Evolutionary conservation across 2,329 filamentous ascomycete species (phyloP).

Genomic region (Fusarium irregulare): DNA sequence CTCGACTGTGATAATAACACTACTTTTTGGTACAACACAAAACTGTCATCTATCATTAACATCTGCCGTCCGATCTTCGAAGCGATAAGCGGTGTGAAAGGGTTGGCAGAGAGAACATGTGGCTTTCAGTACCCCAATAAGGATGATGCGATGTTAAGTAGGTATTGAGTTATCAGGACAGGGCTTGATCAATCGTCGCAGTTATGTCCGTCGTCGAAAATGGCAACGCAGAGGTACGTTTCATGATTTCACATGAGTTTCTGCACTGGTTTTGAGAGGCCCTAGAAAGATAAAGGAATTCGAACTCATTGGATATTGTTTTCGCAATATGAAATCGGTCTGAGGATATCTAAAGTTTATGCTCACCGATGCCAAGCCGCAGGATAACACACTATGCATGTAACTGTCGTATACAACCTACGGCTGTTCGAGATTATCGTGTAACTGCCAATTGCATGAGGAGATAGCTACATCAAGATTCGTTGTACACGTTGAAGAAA

Average conservation of each 20-base stretch:
- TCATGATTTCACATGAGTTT: slow-evolving; percentile 22
- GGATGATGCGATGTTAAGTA: slow-evolving; percentile 16
- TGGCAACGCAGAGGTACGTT: not conserved
- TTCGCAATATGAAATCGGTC: slow-evolving; percentile 26
- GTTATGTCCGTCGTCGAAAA: not conserved
- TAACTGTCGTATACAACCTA: slow-evolving; percentile 11
- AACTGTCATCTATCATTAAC: slow-evolving; percentile 27
- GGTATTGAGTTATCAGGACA: not conserved
- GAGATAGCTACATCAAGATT: slow-evolving; percentile 4
- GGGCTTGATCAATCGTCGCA: not conserved
- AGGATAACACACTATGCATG: slow-evolving; percentile 8
- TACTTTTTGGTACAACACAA: slow-evolving; percentile 5
- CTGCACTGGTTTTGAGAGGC: not conserved
- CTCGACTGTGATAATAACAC: slow-evolving; percentile 13
- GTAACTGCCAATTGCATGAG: slow-evolving; percentile 12
- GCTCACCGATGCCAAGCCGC: slow-evolving; percentile 33
- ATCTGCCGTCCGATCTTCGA: slow-evolving; percentile 24
- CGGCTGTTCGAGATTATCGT: not conserved
- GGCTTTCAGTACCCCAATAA: not conserved
- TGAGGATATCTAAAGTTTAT: slow-evolving; percentile 11
- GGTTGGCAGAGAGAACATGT: not conserved
- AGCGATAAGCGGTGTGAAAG: slow-evolving; percentile 30
- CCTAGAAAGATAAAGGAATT: slow-evolving; percentile 38
- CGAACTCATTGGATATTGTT: slow-evolving; percentile 30
- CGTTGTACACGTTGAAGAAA: not conserved